A percentile compares a stretch with the other conserved stretches of the same genome.
Evolutionary conservation across 2,329 filamentous ascomycete species (phyloP).

Genomic region (Fusarium zealandicum): DNA sequence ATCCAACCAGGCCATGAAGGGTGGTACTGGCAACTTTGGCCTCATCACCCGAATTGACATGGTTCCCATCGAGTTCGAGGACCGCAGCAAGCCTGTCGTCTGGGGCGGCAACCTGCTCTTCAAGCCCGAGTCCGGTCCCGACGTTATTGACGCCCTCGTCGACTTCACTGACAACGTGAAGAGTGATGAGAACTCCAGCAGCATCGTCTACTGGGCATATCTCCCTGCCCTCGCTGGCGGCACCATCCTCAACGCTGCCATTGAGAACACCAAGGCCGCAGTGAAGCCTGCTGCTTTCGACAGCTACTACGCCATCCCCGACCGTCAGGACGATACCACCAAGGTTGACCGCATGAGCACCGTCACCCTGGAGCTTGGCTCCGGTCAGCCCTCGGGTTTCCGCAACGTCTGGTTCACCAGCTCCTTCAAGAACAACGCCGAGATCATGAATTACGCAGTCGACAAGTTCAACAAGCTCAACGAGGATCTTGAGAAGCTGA

Average conservation of each 20-base stretch:
- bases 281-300: slow-evolving; percentile 44
- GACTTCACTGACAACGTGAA: slow-evolving; percentile 44
- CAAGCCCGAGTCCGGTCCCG: slow-evolving; percentile 28
- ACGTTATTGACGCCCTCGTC: slow-evolving; percentile 43
- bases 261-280: slow-evolving; percentile 43
- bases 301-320: slow-evolving; percentile 36
- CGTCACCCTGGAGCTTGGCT: slow-evolving; percentile 43
- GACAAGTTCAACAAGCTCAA: slow-evolving; percentile 44
- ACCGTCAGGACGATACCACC: slow-evolving; percentile 39
- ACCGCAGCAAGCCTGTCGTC: slow-evolving; percentile 38
- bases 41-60: slow-evolving; percentile 47
- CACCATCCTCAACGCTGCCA: slow-evolving; percentile 43
- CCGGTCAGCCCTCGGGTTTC: slow-evolving; percentile 41
- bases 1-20: slow-evolving; percentile 50
- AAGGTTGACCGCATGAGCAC: slow-evolving; percentile 41
- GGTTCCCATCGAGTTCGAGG: slow-evolving; percentile 42
- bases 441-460: slow-evolving; percentile 45
- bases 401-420: slow-evolving; percentile 48
- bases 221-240: slow-evolving; percentile 39
- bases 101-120: slow-evolving; percentile 45
- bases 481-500: slow-evolving; percentile 35
- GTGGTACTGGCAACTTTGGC: slow-evolving; percentile 57
- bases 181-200: slow-evolving; percentile 45
- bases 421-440: slow-evolving; percentile 47
- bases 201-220: slow-evolving; percentile 46